Evolutionary conservation across 164 flowering plant species (phyloP).

Genomic region (Aristolochia californica): DNA sequence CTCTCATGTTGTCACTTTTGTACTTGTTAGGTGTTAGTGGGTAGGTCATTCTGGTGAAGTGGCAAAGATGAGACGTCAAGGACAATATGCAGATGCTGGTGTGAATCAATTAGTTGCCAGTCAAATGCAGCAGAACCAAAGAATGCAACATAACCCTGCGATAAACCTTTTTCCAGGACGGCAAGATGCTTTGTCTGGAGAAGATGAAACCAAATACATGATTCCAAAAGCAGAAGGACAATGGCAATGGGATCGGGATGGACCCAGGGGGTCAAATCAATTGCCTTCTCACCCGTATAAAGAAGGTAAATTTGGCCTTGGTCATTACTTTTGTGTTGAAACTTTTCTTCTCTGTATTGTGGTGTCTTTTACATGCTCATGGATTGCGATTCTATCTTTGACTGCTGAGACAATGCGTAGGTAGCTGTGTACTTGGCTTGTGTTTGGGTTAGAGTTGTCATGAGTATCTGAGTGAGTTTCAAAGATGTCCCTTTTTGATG

Average conservation of each 20-base stretch:
- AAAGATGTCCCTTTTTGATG: neutral
- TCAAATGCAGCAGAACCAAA: constrained; percentile 30
- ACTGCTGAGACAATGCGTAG: no score
- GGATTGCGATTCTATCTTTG: no score
- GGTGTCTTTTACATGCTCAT: neutral
- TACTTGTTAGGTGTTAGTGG: constrained; percentile 8
- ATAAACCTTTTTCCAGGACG: constrained; percentile 20
- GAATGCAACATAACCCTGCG: constrained; percentile 23
- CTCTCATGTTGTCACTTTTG: neutral
- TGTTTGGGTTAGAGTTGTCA: neutral
- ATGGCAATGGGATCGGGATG: constrained; percentile 35
- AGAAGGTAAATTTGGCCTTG: constrained; percentile 18
- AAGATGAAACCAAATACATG: constrained; percentile 21
- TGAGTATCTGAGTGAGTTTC: neutral
- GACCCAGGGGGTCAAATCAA: constrained; percentile 13
- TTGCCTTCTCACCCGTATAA: constrained; percentile 18
- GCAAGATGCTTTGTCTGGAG: constrained; percentile 20
- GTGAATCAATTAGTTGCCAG: constrained; percentile 15
- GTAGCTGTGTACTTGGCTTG: neutral
- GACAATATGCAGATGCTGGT: constrained; percentile 24
- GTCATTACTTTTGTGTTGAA: neutral
- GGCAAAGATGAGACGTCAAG: constrained; percentile 22
- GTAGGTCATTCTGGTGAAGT: constrained; percentile 7
- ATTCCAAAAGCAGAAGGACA: constrained; percentile 26
- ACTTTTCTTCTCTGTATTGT: neutral